Evolutionary conservation across 176 grass and related monocot species (phyloP).

Genomic region (Sorghum bicolor): Sorghum_bicolor_NCBIv3 NC_012870.2:71304501-71305000

Average conservation of each 20-base stretch:
- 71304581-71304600: conserved; percentile 28
- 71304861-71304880: conserved; percentile 28
- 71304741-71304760: conserved; percentile 67
- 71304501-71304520: conserved; percentile 24
- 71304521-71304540: neutral
- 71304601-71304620: conserved; percentile 73
- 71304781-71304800: conserved; percentile 60
- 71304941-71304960: conserved; percentile 30
- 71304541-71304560: neutral
- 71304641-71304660: conserved; percentile 71
- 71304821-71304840: conserved; percentile 71
- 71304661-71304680: conserved; percentile 66
- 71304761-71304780: conserved; percentile 64
- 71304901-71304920: conserved; percentile 35
- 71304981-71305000: conserved; percentile 39
- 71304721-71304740: conserved; percentile 75
- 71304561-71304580: neutral
- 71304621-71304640: conserved; percentile 69
- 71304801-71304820: conserved; percentile 66
- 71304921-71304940: conserved; percentile 31
- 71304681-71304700: conserved; percentile 64
- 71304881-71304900: conserved; percentile 48
- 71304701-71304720: conserved; percentile 86
- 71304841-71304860: conserved; percentile 58
- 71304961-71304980: conserved; percentile 26